phyloP scores from a whole-genome alignment of 805 yeast species.

The Wickerhamia fluorescens region DNA sequence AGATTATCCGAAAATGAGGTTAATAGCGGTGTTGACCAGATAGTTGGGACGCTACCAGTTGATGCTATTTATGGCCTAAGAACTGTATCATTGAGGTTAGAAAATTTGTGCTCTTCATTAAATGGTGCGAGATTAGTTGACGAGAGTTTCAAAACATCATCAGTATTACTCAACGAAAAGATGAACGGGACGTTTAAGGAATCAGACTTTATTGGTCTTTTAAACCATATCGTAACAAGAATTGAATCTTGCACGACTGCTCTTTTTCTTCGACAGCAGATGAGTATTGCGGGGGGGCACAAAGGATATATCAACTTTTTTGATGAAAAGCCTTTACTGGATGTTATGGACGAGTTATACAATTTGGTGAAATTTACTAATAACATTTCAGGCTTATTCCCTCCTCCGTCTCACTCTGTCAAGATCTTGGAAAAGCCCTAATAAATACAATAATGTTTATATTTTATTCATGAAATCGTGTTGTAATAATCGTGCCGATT shows the following conservation, averaged over 20 bases:
- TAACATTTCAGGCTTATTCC: too few relatives aligned
- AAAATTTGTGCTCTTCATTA: constrained; percentile 46
- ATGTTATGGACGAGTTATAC: constrained; percentile 20
- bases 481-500: too few relatives aligned
- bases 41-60: constrained; percentile 33
- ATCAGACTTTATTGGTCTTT: constrained; percentile 44
- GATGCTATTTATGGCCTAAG: constrained; percentile 48
- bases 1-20: constrained; percentile 14
- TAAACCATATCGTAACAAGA: constrained; percentile 63
- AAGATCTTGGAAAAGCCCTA: too few relatives aligned
- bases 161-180: constrained; percentile 16
- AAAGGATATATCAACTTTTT: constrained; percentile 16
- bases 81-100: constrained; percentile 49
- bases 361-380: too few relatives aligned
- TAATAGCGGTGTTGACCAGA: constrained; percentile 21
- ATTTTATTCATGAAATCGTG: too few relatives aligned
- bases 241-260: constrained; percentile 51
- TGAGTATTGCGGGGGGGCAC: constrained; percentile 16
- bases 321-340: constrained; percentile 12
- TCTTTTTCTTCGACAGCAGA: constrained; percentile 27
- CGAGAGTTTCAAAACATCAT: constrained; percentile 20
- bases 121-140: constrained; percentile 33
- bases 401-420: too few relatives aligned
- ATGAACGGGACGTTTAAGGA: constrained; percentile 16
- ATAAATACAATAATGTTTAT: too few relatives aligned